Conservation (phyloP, 257 asterid genomes). For the Primulina eburnea region DNA sequence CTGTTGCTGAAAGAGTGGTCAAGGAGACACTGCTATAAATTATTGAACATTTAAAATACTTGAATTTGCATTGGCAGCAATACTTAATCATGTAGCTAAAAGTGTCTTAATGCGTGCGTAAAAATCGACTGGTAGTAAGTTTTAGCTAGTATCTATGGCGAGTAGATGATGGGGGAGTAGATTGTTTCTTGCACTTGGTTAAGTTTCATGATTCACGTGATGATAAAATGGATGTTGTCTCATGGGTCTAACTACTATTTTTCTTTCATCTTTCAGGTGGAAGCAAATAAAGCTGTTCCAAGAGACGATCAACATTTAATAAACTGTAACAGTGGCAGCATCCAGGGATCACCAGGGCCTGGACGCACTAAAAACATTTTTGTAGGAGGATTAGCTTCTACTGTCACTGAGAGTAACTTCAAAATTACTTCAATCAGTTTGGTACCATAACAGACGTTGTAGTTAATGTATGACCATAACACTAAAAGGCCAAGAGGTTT, state of each 20-base stretch:
- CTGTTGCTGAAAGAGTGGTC: slow-evolving; percentile 26
- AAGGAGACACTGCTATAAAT: slow-evolving; percentile 23
- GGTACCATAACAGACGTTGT: slow-evolving; percentile 27
- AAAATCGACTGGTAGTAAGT: not conserved
- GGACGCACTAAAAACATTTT: slow-evolving; percentile 28
- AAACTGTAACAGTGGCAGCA: slow-evolving; percentile 1
- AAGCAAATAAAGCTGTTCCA: slow-evolving; percentile 34
- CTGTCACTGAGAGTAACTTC: slow-evolving; percentile 24
- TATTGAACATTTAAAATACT: slow-evolving; percentile 16
- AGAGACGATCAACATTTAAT: slow-evolving; percentile 26
- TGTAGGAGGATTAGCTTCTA: slow-evolving; percentile 30
- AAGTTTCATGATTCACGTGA: not conserved
- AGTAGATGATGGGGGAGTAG: slow-evolving; percentile 4
- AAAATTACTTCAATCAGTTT: slow-evolving; percentile 17
- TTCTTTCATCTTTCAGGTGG: slow-evolving; percentile 27
- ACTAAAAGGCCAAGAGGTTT: slow-evolving; percentile 54
- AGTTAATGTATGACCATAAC: slow-evolving; percentile 30
- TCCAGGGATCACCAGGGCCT: slow-evolving; percentile 26
- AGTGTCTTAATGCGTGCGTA: slow-evolving; percentile 8
- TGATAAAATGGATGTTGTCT: not conserved
- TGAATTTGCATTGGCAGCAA: not conserved
- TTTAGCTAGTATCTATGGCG: slow-evolving; percentile 6
- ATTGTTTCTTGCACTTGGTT: slow-evolving; percentile 7
- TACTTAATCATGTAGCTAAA: not conserved
- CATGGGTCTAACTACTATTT: not conserved